These are phyloP conservation scores for Cinchona pubescens DNA, from an alignment of 257 asterid species.

Conservation along the genomic window DNA sequence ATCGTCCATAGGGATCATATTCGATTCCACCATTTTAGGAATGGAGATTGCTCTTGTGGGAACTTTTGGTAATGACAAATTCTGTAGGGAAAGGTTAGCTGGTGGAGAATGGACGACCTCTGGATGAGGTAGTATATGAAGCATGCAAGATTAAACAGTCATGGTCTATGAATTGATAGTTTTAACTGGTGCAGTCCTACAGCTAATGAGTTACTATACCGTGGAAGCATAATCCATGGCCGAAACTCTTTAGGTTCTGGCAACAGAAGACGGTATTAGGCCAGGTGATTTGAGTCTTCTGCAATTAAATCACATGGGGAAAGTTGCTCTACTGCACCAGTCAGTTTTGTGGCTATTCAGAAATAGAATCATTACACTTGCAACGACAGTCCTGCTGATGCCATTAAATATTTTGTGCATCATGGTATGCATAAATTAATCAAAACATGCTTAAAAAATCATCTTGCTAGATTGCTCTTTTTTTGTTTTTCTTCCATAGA, in stretches of 20 bases:
- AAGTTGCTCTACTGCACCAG: slow-evolving; percentile 1
- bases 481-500: neutral
- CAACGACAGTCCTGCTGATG: neutral
- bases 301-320: neutral
- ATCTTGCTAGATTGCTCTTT: neutral
- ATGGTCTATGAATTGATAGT: neutral
- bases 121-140: neutral
- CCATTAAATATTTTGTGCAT: neutral
- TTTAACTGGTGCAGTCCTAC: neutral
- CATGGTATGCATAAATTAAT: neutral
- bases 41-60: slow-evolving; percentile 33
- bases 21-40: slow-evolving; percentile 29
- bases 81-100: neutral
- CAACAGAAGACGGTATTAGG: neutral
- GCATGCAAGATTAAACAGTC: neutral
- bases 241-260: neutral
- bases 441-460: neutral
- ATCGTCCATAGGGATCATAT: slow-evolving; percentile 27
- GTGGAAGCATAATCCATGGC: neutral
- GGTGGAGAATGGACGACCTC: neutral
- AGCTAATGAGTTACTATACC: neutral
- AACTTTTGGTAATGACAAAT: slow-evolving; percentile 24
- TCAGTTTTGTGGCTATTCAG: neutral
- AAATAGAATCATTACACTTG: neutral
- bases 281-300: neutral